Evolutionary conservation across 2,329 filamentous ascomycete species (phyloP), one percentile per base, ranked within the genome.

Genomic region (Orbilia brochopaga): DNA sequence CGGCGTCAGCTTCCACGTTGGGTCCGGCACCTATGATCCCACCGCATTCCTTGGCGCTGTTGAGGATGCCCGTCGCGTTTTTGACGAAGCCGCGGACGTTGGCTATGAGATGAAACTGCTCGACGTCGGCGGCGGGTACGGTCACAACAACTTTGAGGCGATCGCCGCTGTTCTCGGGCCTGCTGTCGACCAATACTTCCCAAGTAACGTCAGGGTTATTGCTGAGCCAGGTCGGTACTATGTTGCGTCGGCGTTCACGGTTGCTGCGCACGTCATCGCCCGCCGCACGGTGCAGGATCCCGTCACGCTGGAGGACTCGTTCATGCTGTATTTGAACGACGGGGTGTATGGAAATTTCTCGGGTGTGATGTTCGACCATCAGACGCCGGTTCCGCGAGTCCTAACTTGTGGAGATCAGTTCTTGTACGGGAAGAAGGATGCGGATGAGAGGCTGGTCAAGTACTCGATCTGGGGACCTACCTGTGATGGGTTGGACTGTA

Each of bases 381-480:
- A 99, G 84, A 86, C 95, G 77, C 94, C 94, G 0, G 81, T 90
- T 51, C 91, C 93, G 63, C 90, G 90, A 80, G 85, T 97, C 67
- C 83, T 99, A 61, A 88, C 87, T 75, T 82, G 84, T 19, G 83
- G 84, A 72, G 80, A 84, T 74, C 81, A 83, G 70, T 84, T 85
- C 74, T 78, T 87, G 78, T 88, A 88, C 79, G 81, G 88, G 80
- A 81, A 83, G 74, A 64, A 81, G 74, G 77, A 81, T 76, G 82
- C 84, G n/a, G 79, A 82, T 56, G 80, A 81, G 19, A 81, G 83
- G 40, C 82, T 85, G 40, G 85, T 88, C 74, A 89, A 95, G 79
- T 97, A 99, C 82, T 97, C 92, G 21, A 90, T 99, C 81, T 99
- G 94, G 93, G 94, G 94, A 4, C 94, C 94, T 0, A 97, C 94